Base-by-base conservation (phyloP, 1,284 basidiomycete genomes). In the Porodaedalea pini region DNA sequence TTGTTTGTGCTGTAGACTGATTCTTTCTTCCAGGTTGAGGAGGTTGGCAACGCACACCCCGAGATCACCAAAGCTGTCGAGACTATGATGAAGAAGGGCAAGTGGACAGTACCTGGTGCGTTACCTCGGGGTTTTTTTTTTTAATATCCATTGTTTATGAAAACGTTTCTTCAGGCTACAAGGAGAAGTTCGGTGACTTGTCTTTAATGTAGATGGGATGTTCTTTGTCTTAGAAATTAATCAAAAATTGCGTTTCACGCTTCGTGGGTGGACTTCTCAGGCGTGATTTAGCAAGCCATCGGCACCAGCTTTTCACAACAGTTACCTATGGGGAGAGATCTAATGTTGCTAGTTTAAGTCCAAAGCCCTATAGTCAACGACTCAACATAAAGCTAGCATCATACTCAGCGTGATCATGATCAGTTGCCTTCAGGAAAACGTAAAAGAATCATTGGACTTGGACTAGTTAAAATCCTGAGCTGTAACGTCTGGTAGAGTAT, bases 21-120 rank as follows among this genome's bases (percentile, higher is more conserved):
- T 39, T 52, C 8, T 50, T 23, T 43, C 4, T 43, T 34, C 32
- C 64, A 94, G 92, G 79, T 86, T 63, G 87, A 90, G 67, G 97
- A 99, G 66, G 92, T 99, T 66, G 86, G 89, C 65, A 81, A 88
- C 63, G 96, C 97, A 51, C 90, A 95, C 73, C 97, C 97, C 49
- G 92, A 94, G 74, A 89, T 99, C 71, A 77, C 81, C 53, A 86
- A 97, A 75, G 86, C 92, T 49, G 92, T 98, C 66, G 94, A 98
- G 79, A 94, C 86, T 67, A 98, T 98, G 94, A 75, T 98, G 68
- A 89, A 92, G 84, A 97, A 99, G 81, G 97, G 97, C 75, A 98
- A 98, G 80, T 99, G 94, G 90, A 91, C 89, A 70, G 93, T 97
- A 58, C 94, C 94, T 67, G 92, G 92, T 82, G 71, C 65, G 82